Base-by-base conservation (phyloP, 257 asterid genomes). In the Rauvolfia tetraphylla region DNA sequence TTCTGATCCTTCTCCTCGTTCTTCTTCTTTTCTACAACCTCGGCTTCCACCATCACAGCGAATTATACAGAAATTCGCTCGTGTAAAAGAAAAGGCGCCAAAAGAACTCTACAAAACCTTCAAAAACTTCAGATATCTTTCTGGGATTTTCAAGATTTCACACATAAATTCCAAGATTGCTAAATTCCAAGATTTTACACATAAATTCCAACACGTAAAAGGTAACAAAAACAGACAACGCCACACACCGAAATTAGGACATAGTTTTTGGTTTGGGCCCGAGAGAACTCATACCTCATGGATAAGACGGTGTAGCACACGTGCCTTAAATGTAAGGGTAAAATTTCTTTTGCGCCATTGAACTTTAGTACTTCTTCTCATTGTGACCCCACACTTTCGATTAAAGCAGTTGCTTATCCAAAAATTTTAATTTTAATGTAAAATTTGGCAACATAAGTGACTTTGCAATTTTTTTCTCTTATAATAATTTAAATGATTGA, bases 21-120 rank as follows among this genome's bases (percentile, higher is more conserved):
- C 65, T 76, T 78, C 75, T 78, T 66, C 81, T 68, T 82, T 44
- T 68, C 85, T 75, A 78, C 74, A 68, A 81, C 85, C 79, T 86
- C 83, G 81, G 88, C 90, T 82, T 89, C 94, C 88, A 84, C 97
- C 98, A 93, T 93, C 68, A 31, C 87, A 54, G 12, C 42, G 18
- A 72, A 51, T n/a, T 54, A 51, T 49, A 31, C 31, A 72, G 65
- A 20, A 75, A 63, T 48, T 12, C 3, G 36, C 39, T 72, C 13
- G 23, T 7, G 27, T 5, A 5, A 70, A 23, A 41, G 58, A 46
- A 70, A 49, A 51, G 61, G 46, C 63, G 31, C 25, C 31, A 29
- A 33, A 71, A 49, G 20, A 31, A 33, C 15, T 72, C 48, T 2
- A 51, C 42, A 6, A 27, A 44, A 29, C 15, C 61, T 29, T 46